Conservation (phyloP, 2,329 filamentous ascomycete species). For the Fusarium avenaceum region DNA sequence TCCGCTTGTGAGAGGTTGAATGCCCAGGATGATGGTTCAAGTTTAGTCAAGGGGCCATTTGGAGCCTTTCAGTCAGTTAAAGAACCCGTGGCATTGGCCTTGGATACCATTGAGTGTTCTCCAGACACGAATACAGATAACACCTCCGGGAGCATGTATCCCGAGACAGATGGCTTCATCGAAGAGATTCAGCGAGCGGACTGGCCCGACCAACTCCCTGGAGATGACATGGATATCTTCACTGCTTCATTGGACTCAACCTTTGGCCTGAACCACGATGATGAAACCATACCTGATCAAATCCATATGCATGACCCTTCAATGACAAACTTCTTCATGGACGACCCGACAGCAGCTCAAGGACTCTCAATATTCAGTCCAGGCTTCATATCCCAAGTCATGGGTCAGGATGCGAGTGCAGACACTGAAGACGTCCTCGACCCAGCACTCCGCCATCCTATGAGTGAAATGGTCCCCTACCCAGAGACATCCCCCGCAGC, state of each 20-base stretch:
- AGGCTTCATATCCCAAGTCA: constrained; percentile 42
- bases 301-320: constrained; percentile 24
- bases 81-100: background rate
- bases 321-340: constrained; percentile 37
- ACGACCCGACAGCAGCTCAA: constrained; percentile 43
- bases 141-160: constrained; percentile 25
- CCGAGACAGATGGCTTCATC: constrained; percentile 36
- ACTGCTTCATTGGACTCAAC: constrained; percentile 30
- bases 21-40: background rate
- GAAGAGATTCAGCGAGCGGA: constrained; percentile 43
- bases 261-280: constrained; percentile 18
- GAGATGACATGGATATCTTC: constrained; percentile 42
- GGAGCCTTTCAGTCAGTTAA: constrained; percentile 37
- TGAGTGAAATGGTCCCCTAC: constrained; percentile 5
- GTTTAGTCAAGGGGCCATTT: constrained; percentile 42
- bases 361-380: constrained; percentile 42
- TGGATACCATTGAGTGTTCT: constrained; percentile 11
- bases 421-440: background rate
- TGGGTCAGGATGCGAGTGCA: constrained; percentile 19
- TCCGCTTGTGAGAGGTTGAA: constrained; percentile 40
- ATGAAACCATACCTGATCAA: constrained; percentile 8
- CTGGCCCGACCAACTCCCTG: constrained; percentile 41
- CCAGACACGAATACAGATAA: constrained; percentile 30
- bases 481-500: background rate
- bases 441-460: rapidly evolving